Percentiles rank a stretch among this genome's conserved stretches.
These are phyloP conservation scores for Triticum dicoccoides DNA, from an alignment of 176 grass and related monocot genomes.

Conservation along the genomic window DNA sequence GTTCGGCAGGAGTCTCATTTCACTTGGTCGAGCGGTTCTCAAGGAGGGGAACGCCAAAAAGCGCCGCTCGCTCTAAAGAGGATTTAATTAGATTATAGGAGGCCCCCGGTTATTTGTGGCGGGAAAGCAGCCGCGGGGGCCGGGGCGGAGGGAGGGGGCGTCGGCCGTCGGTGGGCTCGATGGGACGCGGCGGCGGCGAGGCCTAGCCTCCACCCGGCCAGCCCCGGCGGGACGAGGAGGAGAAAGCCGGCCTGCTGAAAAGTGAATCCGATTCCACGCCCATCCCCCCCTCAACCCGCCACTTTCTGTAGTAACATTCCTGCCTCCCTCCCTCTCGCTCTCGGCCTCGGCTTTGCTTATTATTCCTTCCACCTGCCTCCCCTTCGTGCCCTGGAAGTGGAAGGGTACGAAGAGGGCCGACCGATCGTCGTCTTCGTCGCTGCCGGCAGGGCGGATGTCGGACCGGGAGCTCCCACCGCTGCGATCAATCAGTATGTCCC, in stretches of 20 bases:
- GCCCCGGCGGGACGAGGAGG: no score
- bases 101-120: not conserved
- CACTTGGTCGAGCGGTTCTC: not conserved
- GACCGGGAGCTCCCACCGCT: constrained; percentile 37
- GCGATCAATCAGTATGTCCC: constrained; percentile 55
- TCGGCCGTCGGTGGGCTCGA: not conserved
- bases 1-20: not conserved
- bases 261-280: not conserved
- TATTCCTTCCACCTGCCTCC: constrained; percentile 1
- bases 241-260: not conserved
- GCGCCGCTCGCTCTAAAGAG: no score
- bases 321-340: not conserved
- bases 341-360: not conserved
- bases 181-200: not conserved
- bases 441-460: constrained; percentile 41
- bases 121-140: not conserved
- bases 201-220: not conserved
- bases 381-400: not conserved
- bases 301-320: not conserved
- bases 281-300: not conserved
- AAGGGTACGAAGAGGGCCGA: not conserved
- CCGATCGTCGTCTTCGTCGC: not conserved
- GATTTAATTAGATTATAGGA: not conserved
- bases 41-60: no score
- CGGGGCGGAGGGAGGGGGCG: no score